A percentile compares a stretch with the other conserved stretches of the same genome.
Evolutionary conservation across 2,329 filamentous ascomycete genomes (phyloP).

Genomic region (Cercospora nicotianae): DNA sequence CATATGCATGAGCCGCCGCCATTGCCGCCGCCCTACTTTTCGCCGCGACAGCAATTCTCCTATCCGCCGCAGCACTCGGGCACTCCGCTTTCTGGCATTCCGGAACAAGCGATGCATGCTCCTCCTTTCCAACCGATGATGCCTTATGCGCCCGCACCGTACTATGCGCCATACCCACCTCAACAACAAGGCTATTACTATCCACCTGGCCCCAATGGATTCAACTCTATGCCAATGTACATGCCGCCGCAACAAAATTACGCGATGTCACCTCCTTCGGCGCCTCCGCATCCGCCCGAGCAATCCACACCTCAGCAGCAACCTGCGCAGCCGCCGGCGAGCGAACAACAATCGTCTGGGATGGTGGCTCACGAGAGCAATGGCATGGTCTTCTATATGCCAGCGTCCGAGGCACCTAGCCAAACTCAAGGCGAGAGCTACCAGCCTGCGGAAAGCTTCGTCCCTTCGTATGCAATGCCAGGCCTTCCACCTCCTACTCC

Average conservation of each 20-base stretch:
- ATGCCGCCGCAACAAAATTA: slow-evolving; percentile 33
- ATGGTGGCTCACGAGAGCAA: slow-evolving; percentile 83
- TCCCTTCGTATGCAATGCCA: slow-evolving; percentile 38
- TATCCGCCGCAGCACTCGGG: slow-evolving; percentile 69
- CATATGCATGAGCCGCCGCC: slow-evolving; percentile 62
- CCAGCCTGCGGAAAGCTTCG: slow-evolving; percentile 39
- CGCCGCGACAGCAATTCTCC: slow-evolving; percentile 51
- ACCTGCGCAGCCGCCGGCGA: slow-evolving; percentile 18
- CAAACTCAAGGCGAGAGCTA: slow-evolving; percentile 32
- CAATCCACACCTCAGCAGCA: slow-evolving; percentile 28
- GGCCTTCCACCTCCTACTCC: slow-evolving; percentile 34
- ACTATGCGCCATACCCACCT: slow-evolving; percentile 58
- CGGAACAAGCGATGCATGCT: slow-evolving; percentile 87
- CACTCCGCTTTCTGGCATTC: slow-evolving; percentile 87
- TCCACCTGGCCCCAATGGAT: slow-evolving; percentile 45
- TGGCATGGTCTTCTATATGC: slow-evolving; percentile 89
- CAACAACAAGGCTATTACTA: slow-evolving; percentile 65
- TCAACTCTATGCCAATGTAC: slow-evolving; percentile 37
- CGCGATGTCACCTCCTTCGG: slow-evolving; percentile 36
- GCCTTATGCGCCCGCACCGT: slow-evolving; percentile 57
- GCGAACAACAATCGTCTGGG: slow-evolving; percentile 42
- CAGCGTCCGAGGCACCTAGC: slow-evolving; percentile 35
- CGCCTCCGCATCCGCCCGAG: slow-evolving; percentile 36
- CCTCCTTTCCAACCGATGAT: slow-evolving; percentile 73
- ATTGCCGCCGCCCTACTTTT: slow-evolving; percentile 51